These are phyloP conservation scores for Clonostachys chloroleuca DNA, from an alignment of 2,329 filamentous ascomycete genomes.

Conservation along the genomic window DNA sequence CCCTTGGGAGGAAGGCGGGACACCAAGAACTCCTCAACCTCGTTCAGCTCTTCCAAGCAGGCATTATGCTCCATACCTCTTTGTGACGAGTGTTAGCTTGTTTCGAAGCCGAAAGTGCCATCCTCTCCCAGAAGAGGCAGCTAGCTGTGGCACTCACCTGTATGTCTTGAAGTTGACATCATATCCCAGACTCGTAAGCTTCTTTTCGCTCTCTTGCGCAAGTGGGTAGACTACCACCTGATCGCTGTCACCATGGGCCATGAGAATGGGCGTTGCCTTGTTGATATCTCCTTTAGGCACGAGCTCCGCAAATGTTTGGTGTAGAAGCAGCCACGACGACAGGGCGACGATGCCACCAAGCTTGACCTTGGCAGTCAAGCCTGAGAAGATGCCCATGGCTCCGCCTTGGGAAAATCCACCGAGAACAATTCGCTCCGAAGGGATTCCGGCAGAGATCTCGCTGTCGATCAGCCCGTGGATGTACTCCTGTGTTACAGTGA, in stretches of 20 bases:
- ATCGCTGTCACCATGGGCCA: slow-evolving; percentile 83
- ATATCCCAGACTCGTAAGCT: slow-evolving; percentile 65
- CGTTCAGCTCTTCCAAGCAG: slow-evolving; percentile 72
- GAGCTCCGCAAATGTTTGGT: slow-evolving; percentile 33
- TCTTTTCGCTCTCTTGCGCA: slow-evolving; percentile 62
- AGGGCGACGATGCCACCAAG: slow-evolving; percentile 86
- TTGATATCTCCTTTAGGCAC: slow-evolving; percentile 36
- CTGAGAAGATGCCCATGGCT: slow-evolving; percentile 78
- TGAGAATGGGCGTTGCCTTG: slow-evolving; percentile 76
- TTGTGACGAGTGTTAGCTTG: neutral
- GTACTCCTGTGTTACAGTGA: slow-evolving; percentile 68
- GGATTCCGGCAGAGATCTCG: slow-evolving; percentile 78
- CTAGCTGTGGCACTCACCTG: slow-evolving; percentile 40
- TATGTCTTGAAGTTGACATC: slow-evolving; percentile 75
- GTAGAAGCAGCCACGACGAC: slow-evolving; percentile 75
- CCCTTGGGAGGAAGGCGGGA: slow-evolving; percentile 34
- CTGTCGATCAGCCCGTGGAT: slow-evolving; percentile 75
- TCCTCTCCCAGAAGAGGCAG: neutral
- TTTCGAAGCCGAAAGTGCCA: neutral
- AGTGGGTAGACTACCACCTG: slow-evolving; percentile 65
- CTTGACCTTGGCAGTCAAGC: slow-evolving; percentile 67
- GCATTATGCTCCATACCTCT: slow-evolving; percentile 74
- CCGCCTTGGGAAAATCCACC: slow-evolving; percentile 86
- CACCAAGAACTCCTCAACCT: slow-evolving; percentile 62
- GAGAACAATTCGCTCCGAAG: slow-evolving; percentile 76